Evolutionary conservation across 345 rosid genomes (phyloP), one percentile per base, ranked within the genome.

Genomic region (Salix brachista): DNA sequence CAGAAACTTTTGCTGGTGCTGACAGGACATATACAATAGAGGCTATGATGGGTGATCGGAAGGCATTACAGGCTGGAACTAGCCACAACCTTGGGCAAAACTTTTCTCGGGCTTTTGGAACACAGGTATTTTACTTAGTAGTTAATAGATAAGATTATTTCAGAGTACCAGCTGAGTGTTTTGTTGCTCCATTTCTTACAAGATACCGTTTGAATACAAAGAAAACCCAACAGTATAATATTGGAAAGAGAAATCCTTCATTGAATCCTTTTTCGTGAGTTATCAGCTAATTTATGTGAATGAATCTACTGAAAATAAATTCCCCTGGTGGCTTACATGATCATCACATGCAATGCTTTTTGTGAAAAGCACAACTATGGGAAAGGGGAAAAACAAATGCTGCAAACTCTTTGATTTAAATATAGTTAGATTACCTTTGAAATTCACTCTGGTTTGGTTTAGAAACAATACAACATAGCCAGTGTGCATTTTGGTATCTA

Each of bases 11-110:
- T 88, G 98, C 96, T 84, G 98, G 98, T 84, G 97, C 98, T 84
- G 84, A 81, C 74, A 88, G 82, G 85, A 96, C 97, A 18, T 91
- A 90, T 77, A 96, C 98, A 28, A 93, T 96, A 83, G 99, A 96
- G 87, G 99, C 96, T 85, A 93, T 96, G 99, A 96, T 96, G 98
- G 99, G 98, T 78, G 99, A 96, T 84, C 85, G 87, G 58, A 96
- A 91, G 82, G 99, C 98, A 60, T 84, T 91, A 83, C 98, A 91
- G 75, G 94, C 99, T 80, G 99, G 97, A 70, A 96, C 96, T 25
- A 90, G 98, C 84, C 98, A 96, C 86, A 91, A 91, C 83, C 90
- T 93, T 76, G 97, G 97, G 70, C 98, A 93, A 69, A 95, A 93
- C 85, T 95, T 95, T 81, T 93, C 97, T 74, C 89, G 86, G 80